Conservation (phyloP, 2,329 filamentous ascomycete species). For the Sporothrix pallida region DNA sequence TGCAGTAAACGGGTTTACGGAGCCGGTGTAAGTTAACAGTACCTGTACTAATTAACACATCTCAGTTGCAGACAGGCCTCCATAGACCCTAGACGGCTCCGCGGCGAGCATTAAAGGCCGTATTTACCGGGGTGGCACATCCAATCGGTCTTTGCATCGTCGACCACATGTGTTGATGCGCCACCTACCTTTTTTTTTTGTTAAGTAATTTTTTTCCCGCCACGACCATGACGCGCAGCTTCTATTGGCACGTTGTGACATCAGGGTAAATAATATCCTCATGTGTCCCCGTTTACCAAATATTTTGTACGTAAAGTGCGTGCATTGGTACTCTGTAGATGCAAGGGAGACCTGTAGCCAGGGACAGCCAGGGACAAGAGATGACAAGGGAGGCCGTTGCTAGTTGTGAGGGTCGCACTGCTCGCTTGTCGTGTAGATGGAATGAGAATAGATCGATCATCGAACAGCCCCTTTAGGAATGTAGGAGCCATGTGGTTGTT, state of each 20-base stretch:
- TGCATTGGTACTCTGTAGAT: background rate
- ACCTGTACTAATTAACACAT: background rate
- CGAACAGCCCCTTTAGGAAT: background rate
- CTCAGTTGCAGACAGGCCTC: background rate
- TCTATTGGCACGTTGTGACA: background rate
- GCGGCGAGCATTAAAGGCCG: background rate
- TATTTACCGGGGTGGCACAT: background rate
- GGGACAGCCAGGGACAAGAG: background rate
- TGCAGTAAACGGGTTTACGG: background rate
- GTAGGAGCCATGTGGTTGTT: background rate
- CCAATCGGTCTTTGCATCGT: constrained; percentile 10
- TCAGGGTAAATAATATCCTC: background rate
- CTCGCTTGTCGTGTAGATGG: background rate
- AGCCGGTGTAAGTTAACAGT: background rate
- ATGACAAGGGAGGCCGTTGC: background rate
- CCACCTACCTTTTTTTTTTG: background rate
- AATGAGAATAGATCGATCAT: background rate
- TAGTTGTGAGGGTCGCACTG: background rate
- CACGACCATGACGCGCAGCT: background rate
- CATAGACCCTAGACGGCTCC: background rate
- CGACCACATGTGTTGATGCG: constrained; percentile 5
- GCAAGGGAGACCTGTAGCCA: background rate
- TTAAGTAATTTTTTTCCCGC: background rate
- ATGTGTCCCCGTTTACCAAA: background rate
- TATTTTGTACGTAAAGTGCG: constrained; percentile 23